Percentiles rank a stretch among this genome's conserved stretches.
Evolutionary conservation across 805 yeast genomes (phyloP).

Genomic region (Yarrowia sp.): DNA sequence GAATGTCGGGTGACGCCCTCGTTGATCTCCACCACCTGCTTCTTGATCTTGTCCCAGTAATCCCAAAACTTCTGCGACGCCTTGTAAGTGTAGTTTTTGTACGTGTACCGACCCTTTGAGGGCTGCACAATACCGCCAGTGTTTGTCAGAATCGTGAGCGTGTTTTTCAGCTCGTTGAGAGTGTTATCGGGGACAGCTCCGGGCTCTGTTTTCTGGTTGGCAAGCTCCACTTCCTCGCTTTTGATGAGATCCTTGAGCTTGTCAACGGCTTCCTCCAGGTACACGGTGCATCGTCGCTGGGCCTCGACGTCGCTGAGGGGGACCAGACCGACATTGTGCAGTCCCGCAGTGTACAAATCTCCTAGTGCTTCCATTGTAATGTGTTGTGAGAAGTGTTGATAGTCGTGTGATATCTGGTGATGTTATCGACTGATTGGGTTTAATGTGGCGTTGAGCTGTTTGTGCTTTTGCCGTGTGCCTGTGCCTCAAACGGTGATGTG

Average conservation of each 20-base stretch:
- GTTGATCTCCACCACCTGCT: constrained; percentile 48
- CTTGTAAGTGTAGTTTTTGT: constrained; percentile 39
- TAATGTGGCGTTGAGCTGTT: not conserved
- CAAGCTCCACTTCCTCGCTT: constrained; percentile 40
- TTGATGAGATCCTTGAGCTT: constrained; percentile 42
- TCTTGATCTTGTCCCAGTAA: constrained; percentile 51
- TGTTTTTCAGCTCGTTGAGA: constrained; percentile 42
- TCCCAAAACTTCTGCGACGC: constrained; percentile 50
- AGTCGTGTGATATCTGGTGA: too few species aligned
- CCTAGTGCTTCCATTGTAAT: constrained; percentile 13
- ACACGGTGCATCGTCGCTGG: constrained; percentile 48
- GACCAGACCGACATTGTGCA: constrained; percentile 47
- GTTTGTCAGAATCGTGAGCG: constrained; percentile 42
- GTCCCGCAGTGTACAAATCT: constrained; percentile 16
- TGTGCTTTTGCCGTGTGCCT: too few species aligned
- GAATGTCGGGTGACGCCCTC: constrained; percentile 48
- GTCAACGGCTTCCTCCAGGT: constrained; percentile 44
- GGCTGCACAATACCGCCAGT: constrained; percentile 43
- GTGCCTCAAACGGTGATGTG: not conserved
- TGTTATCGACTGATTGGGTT: not conserved
- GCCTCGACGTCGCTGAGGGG: constrained; percentile 49
- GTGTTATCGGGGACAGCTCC: constrained; percentile 44
- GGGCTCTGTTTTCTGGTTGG: constrained; percentile 40
- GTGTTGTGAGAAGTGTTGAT: not conserved
- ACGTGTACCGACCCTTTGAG: constrained; percentile 41